A percentile compares a stretch with the other conserved stretches of the same genome.
These are phyloP conservation scores for Thermomyces lanuginosus DNA, from an alignment of 2,329 filamentous ascomycete species.

Conservation along the genomic window DNA sequence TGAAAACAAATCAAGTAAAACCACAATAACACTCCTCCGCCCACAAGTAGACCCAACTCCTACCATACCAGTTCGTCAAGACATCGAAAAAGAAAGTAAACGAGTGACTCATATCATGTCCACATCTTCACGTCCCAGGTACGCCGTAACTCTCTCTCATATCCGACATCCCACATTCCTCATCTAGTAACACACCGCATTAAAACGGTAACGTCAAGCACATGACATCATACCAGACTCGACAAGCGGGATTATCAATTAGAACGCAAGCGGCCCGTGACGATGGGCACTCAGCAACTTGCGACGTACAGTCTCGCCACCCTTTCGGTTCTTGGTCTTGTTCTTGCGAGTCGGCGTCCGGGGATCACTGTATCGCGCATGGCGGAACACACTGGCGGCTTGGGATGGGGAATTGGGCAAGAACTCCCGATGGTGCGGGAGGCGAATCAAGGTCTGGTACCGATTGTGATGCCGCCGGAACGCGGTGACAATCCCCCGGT, in stretches of 20 bases:
- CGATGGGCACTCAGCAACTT: conserved; percentile 29
- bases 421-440: conserved; percentile 31
- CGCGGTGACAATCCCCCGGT: conserved; percentile 56
- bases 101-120: no score
- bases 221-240: conserved; percentile 1
- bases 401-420: conserved; percentile 29
- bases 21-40: no score
- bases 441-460: conserved; percentile 33
- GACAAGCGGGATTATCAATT: conserved; percentile 6
- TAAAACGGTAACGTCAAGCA: conserved; percentile 3
- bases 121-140: no score
- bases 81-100: conserved; percentile 1
- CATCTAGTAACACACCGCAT: conserved; percentile 6
- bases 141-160: conserved; percentile 1
- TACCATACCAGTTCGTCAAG: neutral
- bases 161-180: conserved; percentile 4
- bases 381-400: conserved; percentile 27
- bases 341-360: conserved; percentile 27
- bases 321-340: conserved; percentile 20
- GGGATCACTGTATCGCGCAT: conserved; percentile 23
- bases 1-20: no score
- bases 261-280: conserved; percentile 23
- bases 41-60: no score
- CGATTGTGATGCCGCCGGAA: conserved; percentile 49
- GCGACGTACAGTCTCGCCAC: conserved; percentile 27